phyloP scores from a whole-genome alignment of 805 yeast genomes.

The Candida morakotiae region DNA sequence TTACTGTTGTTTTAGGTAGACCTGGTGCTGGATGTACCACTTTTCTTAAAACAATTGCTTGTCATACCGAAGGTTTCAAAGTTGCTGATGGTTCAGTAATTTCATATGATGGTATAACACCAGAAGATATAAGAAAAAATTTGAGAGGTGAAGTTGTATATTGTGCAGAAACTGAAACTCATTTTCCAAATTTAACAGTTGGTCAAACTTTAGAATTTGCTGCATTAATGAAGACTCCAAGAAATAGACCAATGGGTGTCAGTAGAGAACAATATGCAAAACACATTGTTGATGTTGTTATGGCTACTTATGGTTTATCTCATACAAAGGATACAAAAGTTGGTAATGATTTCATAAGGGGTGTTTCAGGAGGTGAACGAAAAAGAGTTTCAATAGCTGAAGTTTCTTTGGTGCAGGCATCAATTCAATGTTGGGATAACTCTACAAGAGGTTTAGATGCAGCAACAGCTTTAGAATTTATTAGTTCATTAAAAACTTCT shows the following conservation, averaged over 20 bases:
- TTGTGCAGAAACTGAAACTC: slow-evolving; percentile 65
- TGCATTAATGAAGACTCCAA: slow-evolving; percentile 58
- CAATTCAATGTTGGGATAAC: slow-evolving; percentile 62
- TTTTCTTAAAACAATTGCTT: slow-evolving; percentile 59
- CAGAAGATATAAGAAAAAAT: slow-evolving; percentile 45
- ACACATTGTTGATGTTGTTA: slow-evolving; percentile 49
- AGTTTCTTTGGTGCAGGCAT: slow-evolving; percentile 50
- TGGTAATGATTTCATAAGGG: slow-evolving; percentile 64
- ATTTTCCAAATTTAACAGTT: slow-evolving; percentile 66
- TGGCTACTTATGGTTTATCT: slow-evolving; percentile 54
- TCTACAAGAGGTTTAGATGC: slow-evolving; percentile 71
- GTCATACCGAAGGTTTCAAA: slow-evolving; percentile 58
- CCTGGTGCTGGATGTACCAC: slow-evolving; percentile 84
- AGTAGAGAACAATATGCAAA: slow-evolving; percentile 50
- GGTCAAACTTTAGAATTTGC: slow-evolving; percentile 63
- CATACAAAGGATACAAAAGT: slow-evolving; percentile 62
- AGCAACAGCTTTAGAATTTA: slow-evolving; percentile 67
- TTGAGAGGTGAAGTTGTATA: slow-evolving; percentile 68
- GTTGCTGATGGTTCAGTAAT: slow-evolving; percentile 44
- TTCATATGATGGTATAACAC: slow-evolving; percentile 53
- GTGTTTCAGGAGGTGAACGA: slow-evolving; percentile 71
- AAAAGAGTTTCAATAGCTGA: slow-evolving; percentile 70
- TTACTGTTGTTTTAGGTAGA: slow-evolving; percentile 70
- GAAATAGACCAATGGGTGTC: slow-evolving; percentile 57
- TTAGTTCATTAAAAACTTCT: slow-evolving; percentile 54